These are phyloP conservation scores for Lactarius quietus DNA, from an alignment of 768 basidiomycete genomes.

Conservation along the genomic window DNA sequence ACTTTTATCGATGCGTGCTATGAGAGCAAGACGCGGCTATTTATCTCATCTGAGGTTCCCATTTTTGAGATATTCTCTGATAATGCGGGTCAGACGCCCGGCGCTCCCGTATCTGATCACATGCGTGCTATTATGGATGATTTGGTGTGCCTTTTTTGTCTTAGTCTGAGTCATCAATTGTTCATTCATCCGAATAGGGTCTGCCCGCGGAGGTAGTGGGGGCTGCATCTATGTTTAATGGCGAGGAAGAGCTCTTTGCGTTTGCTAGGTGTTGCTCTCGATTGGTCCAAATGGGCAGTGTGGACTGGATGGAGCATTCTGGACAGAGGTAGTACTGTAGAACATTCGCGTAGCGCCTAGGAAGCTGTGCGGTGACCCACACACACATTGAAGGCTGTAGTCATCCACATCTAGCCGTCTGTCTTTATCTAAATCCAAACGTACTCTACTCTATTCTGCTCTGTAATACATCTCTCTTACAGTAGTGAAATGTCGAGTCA, in stretches of 20 bases:
- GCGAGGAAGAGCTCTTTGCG: slow-evolving; percentile 96
- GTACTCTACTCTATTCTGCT: no score
- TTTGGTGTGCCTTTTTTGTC: slow-evolving; percentile 50
- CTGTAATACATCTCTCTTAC: no score
- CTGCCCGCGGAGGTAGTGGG: slow-evolving; percentile 74
- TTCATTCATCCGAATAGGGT: slow-evolving; percentile 47
- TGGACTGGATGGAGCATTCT: slow-evolving; percentile 67
- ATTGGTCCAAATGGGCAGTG: slow-evolving; percentile 86
- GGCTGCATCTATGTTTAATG: slow-evolving; percentile 85
- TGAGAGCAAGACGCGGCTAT: slow-evolving; percentile 91
- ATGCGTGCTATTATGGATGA: slow-evolving; percentile 96
- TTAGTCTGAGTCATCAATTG: slow-evolving; percentile 16
- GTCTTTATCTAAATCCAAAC: no score
- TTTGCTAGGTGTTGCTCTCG: slow-evolving; percentile 92
- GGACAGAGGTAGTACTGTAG: slow-evolving; percentile 26
- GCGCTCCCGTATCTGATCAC: slow-evolving; percentile 62
- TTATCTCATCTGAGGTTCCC: slow-evolving; percentile 89
- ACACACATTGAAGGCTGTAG: no score
- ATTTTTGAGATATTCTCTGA: slow-evolving; percentile 89
- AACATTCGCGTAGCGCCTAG: no score
- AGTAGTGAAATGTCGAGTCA: no score
- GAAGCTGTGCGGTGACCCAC: no score
- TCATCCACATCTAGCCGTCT: no score
- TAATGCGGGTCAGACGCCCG: slow-evolving; percentile 39
- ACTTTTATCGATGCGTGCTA: slow-evolving; percentile 98